Evolutionary conservation across 768 basidiomycete genomes (phyloP), one percentile per base, ranked within the genome.

Genomic region (Trametes punicea): DNA sequence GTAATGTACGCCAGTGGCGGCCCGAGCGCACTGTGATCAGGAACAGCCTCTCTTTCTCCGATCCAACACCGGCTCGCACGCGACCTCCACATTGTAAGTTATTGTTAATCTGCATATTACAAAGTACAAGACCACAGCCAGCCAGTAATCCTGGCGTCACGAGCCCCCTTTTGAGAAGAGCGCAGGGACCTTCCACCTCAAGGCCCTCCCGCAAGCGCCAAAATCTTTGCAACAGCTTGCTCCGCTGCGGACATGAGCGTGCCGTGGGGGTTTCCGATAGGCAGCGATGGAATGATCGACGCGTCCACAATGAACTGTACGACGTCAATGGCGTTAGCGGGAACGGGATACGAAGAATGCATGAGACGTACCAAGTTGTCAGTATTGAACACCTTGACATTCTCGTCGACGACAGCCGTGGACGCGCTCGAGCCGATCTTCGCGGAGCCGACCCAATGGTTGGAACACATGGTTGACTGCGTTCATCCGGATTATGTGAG

Each of bases 371-470:
- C 71, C 61, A 74, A 52, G 57, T 73, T 73, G 68, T 75, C 71
- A 26, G 74, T 73, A 63, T 69, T 67, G 62, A 70, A 73, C 46
- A 85, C 85, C 64, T 81, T 81, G 10, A 75, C 70, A 64, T 84
- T 83, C 56, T 75, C 67, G 57, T 85, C 83, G 18, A 86, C 82
- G 21, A 86, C 84, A 6, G 67, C 70, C 29, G 44, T 56, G 21
- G 69, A 65, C 31, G 67, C 60, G 54, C 50, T 62, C 18, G 66
- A 67, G 31, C 79, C 78, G 39, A 85, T 80, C 31, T 65, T 72
- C 62, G 75, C 76, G 4, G 82, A 74, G 18, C 81, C 83, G 16
- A 83, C 78, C 83, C 83, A 85, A 67, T 86, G 84, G 62, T 86
- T 86, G 6, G 81, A 83, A 68, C 80, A 73, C 70, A 84, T 70